phyloP scores from a whole-genome alignment of 2,329 filamentous ascomycete genomes.

The Pseudopyricularia javanii region DNA sequence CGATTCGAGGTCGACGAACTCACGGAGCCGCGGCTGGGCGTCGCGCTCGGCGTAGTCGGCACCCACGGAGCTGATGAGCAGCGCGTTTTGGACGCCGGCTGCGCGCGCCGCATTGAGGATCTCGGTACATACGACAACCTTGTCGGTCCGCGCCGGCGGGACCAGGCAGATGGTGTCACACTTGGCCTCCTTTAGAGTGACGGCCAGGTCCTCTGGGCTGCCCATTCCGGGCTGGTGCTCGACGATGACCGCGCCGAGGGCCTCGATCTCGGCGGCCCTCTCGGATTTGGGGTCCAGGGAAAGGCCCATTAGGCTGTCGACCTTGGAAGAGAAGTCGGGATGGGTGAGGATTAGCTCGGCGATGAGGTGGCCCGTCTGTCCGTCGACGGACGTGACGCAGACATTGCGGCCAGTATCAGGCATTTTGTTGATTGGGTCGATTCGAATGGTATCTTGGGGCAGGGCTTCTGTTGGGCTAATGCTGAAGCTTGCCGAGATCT shows the following conservation, averaged over 20 bases:
- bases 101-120: conserved; percentile 30
- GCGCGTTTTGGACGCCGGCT: conserved; percentile 29
- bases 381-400: conserved; percentile 34
- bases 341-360: conserved; percentile 33
- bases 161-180: conserved; percentile 36
- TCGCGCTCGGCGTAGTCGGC: conserved; percentile 35
- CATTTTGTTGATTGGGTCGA: conserved; percentile 19
- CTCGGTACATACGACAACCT: conserved; percentile 30
- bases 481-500: too few species aligned
- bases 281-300: conserved; percentile 23
- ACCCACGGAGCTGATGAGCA: conserved; percentile 33
- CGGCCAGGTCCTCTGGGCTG: conserved; percentile 19
- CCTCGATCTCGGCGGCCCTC: conserved; percentile 24
- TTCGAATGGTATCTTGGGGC: too few species aligned
- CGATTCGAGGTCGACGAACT: conserved; percentile 37
- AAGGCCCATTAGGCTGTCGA: conserved; percentile 27
- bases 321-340: conserved; percentile 24
- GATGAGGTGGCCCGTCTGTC: conserved; percentile 37
- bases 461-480: neutral
- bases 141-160: conserved; percentile 31
- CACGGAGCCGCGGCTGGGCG: conserved; percentile 33
- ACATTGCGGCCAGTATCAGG: conserved; percentile 34
- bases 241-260: conserved; percentile 28
- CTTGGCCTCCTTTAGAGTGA: conserved; percentile 30
- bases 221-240: conserved; percentile 24